Conservation (phyloP, 1,284 basidiomycete genomes). For the Cutaneotrichosporon sp. region DNA sequence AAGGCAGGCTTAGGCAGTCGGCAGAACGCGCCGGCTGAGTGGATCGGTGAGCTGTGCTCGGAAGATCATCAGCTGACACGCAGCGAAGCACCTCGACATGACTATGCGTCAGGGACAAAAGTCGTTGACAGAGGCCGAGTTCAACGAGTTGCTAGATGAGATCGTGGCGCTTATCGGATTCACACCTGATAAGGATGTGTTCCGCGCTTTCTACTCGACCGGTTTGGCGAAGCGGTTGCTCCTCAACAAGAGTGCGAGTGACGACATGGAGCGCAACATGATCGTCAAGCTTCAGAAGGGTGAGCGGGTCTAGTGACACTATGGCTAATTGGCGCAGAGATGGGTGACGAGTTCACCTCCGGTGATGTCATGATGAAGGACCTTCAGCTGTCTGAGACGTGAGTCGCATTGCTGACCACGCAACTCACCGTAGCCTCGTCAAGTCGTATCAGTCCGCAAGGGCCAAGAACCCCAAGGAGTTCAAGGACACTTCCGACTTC, state of each 20-base stretch:
- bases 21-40: conserved; percentile 83
- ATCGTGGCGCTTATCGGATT: conserved; percentile 79
- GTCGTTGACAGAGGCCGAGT: conserved; percentile 63
- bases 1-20: conserved; percentile 73
- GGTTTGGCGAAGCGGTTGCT: conserved; percentile 83
- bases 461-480: conserved; percentile 40
- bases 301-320: conserved; percentile 47
- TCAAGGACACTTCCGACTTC: conserved; percentile 48
- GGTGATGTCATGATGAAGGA: conserved; percentile 52
- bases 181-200: conserved; percentile 82
- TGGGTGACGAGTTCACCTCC: conserved; percentile 50
- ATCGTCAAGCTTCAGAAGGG: conserved; percentile 81
- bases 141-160: conserved; percentile 66
- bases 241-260: conserved; percentile 76
- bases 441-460: conserved; percentile 50
- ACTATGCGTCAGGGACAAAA: conserved; percentile 82
- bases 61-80: not conserved
- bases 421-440: conserved; percentile 42
- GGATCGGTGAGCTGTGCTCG: conserved; percentile 55
- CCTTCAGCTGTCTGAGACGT: conserved; percentile 46
- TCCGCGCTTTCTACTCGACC: conserved; percentile 89
- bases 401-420: conserved; percentile 9
- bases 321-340: conserved; percentile 26
- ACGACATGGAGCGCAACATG: conserved; percentile 86
- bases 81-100: conserved; percentile 79